Evolutionary conservation across 805 yeast species (phyloP).

Genomic region (Scheffersomyces lignosus): DNA sequence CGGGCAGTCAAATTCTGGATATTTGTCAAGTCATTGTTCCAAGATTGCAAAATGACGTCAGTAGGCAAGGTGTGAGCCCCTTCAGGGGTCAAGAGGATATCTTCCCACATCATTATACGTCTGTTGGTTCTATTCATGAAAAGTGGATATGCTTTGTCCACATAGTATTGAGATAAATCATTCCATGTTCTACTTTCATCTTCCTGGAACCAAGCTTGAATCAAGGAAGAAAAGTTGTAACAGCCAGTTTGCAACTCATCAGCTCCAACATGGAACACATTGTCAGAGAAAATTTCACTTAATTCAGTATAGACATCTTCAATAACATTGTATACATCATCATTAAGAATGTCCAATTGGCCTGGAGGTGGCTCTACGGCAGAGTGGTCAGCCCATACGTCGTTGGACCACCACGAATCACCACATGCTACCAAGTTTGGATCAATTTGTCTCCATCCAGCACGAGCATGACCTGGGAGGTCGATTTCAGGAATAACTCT

Average conservation of each 20-base stretch:
- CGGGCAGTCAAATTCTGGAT: conserved; percentile 27
- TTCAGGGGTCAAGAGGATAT: conserved; percentile 21
- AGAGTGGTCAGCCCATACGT: conserved; percentile 14
- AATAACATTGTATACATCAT: conserved; percentile 33
- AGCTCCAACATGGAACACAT: conserved; percentile 42
- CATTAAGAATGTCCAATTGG: conserved; percentile 34
- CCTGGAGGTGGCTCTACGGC: conserved; percentile 45
- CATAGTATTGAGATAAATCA: conserved; percentile 35
- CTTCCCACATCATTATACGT: conserved; percentile 44
- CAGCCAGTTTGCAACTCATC: conserved; percentile 38
- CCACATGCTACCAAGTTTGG: conserved; percentile 32
- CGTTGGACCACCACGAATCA: conserved; percentile 26
- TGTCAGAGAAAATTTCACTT: conserved; percentile 29
- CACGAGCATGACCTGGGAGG: conserved; percentile 41
- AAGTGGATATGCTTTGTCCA: conserved; percentile 35
- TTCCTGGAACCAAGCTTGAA: conserved; percentile 28
- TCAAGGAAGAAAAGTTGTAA: conserved; percentile 28
- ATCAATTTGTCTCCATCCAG: conserved; percentile 39
- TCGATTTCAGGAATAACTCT: conserved; percentile 44
- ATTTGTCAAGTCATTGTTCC: conserved; percentile 23
- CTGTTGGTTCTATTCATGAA: conserved; percentile 21
- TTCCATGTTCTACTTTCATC: conserved; percentile 20
- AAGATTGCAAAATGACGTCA: conserved; percentile 34
- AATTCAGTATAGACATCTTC: conserved; percentile 33
- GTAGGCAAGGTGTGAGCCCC: conserved; percentile 28